phyloP scores from a whole-genome alignment of 2,329 filamentous ascomycete species.

The Aspergillus latus region DNA sequence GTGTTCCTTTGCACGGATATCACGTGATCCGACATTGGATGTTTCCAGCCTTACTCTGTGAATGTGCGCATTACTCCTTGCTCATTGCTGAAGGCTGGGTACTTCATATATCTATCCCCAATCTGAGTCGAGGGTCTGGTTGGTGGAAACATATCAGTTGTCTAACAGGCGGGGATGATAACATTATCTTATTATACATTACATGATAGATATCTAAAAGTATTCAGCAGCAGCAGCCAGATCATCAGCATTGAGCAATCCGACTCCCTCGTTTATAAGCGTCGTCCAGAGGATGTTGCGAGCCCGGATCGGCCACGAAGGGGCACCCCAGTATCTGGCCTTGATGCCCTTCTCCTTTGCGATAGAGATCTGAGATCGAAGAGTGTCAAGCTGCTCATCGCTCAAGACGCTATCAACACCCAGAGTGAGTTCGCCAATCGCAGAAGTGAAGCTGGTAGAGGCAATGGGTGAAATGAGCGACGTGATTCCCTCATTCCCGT shows the following conservation, averaged over 20 bases:
- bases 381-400: conserved; percentile 46
- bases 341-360: conserved; percentile 60
- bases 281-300: conserved; percentile 60
- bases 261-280: conserved; percentile 58
- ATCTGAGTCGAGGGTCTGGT: background rate
- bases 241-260: conserved; percentile 65
- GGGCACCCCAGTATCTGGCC: conserved; percentile 64
- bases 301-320: conserved; percentile 58
- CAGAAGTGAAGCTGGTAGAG: conserved; percentile 50
- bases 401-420: conserved; percentile 36
- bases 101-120: background rate
- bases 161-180: too few relatives aligned
- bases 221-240: conserved; percentile 50
- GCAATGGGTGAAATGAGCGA: conserved; percentile 55
- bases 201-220: conserved; percentile 23
- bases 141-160: background rate
- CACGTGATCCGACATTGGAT: conserved; percentile 17
- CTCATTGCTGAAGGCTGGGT: background rate
- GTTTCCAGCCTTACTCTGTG: background rate
- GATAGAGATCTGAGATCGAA: conserved; percentile 53
- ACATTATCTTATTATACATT: too few relatives aligned
- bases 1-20: conserved; percentile 16
- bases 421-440: conserved; percentile 40
- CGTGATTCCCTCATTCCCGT: conserved; percentile 50
- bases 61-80: background rate